Evolutionary conservation across 257 asterid genomes (phyloP), one percentile per base, ranked within the genome.

Genomic region (Fraxinus anomala): DNA sequence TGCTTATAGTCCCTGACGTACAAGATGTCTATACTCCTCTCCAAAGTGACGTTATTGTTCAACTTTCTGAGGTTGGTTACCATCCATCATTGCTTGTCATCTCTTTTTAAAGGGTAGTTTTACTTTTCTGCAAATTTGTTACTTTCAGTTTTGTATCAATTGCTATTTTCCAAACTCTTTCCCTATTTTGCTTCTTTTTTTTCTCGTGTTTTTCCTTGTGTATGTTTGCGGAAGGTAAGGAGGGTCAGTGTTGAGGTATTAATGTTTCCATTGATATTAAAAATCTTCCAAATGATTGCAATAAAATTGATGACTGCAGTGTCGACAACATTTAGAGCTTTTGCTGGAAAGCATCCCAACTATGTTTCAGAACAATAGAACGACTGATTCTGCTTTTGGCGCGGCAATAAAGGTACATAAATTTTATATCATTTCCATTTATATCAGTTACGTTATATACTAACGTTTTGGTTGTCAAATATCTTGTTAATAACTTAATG

Each of bases 1-100:
- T 95, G 99, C 98, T 95, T 79, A 87, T 95, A 82, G 97, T 95
- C 82, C 98, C 99, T 77, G 99, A 95, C 75, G 93, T 95, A 68
- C 97, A 91, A 88, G 99, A 93, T 67, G 99, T 95, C 70, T 95
- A 95, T 84, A 95, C 99, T 76, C 99, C 99, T 77, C 97, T 93
- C 4, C 86, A 90, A 80, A 93, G 94, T 83, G 99, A 95, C 82
- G 89, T 95, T 76, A 87, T 95, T 77, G 99, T 95, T 85, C 97
- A 79, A 82, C 93, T 95, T 80, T 82, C 97, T 59, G 99, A 95
- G 99, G 99, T 95, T 68, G 65, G 90, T 86, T 39, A 37, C 68
- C 28, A 14, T 80, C 7, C 16, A 23, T 24, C 33, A 61, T 61
- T 8, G 12, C 0, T 6, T 61, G 11, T 61, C 68, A 9, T 77